Conservation (phyloP, 2,329 filamentous ascomycete species). For the Cytospora schulzeri region DNA sequence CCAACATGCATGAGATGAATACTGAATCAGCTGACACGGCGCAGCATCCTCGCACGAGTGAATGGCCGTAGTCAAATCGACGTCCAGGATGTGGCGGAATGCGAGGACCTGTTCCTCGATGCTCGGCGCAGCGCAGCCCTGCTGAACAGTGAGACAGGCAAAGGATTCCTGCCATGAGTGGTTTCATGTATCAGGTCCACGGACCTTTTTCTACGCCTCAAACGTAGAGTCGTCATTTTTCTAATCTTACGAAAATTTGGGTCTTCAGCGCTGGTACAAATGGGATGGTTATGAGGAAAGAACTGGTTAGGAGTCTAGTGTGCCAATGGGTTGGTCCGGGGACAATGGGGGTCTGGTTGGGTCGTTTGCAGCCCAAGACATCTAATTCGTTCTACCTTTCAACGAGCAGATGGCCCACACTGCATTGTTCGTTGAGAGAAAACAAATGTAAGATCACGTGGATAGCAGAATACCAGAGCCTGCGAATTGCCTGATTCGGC, state of each 20-base stretch:
- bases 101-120: constrained; percentile 82
- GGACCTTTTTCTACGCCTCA: constrained; percentile 15
- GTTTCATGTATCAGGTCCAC: constrained; percentile 45
- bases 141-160: constrained; percentile 63
- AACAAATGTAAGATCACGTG: constrained; percentile 31
- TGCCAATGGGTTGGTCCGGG: constrained; percentile 25
- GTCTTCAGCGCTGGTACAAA: constrained; percentile 30
- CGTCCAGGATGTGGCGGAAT: constrained; percentile 75
- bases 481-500: constrained; percentile 36
- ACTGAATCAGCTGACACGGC: constrained; percentile 39
- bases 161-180: constrained; percentile 64
- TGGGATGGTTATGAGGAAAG: constrained; percentile 29
- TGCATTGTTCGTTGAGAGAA: constrained; percentile 16
- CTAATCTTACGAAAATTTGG: constrained; percentile 31
- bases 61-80: constrained; percentile 78
- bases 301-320: constrained; percentile 32
- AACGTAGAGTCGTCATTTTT: constrained; percentile 34
- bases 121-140: constrained; percentile 75
- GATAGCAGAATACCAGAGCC: constrained; percentile 28
- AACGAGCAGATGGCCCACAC: constrained; percentile 7
- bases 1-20: constrained; percentile 29
- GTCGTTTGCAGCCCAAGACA: constrained; percentile 25
- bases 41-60: constrained; percentile 83
- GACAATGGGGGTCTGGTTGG: constrained; percentile 16
- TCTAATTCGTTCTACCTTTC: constrained; percentile 15